Base-by-base conservation (phyloP, 1,284 basidiomycete genomes). In the Ganoderma leucocontextum region DNA sequence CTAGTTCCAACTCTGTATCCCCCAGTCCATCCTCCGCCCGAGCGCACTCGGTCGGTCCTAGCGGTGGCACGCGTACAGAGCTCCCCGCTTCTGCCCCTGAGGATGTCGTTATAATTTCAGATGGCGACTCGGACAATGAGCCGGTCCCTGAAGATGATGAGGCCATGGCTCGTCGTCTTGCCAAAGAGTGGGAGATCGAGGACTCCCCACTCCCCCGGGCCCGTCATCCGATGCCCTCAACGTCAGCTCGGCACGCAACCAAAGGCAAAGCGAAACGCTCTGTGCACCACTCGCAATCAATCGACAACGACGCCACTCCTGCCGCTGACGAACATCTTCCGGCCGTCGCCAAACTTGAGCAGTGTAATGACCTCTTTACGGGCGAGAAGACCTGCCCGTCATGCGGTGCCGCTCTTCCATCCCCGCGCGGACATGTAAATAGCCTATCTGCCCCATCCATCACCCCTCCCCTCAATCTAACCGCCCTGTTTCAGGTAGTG, bases 91-190 rank as follows among this genome's bases (percentile, higher is more conserved):
- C 22, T 9, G 35, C 65, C 39, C 44, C 55, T 47, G 67, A 70
- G 33, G 70, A 73, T 25, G 65, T 71, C 52, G 67, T 74, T 39
- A 60, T 65, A 25, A 67, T 71, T 33, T 73, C 69, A 17, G 72
- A 77, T 44, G 71, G 61, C 22, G 66, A 64, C 10, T 44, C 58
- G 33, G 78, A 62, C 19, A 10, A 7, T 35, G 29, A 35, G 4
- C 39, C n/a, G 39, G 59, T 13, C n/a, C 60, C 60, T 22, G 66
- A 81, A 53, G 78, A 78, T 60, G 82, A 83, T 66, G 80, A 79
- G 52, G 78, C 78, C 6, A 58, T 85, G 59, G 84, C 83, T 6
- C 79, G 78, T 72, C 77, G 78, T 39, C 77, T 85, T 19, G 82
- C 82, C 10, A 74, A 75, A 41, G 79, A 85, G 76, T 84, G 78